A percentile compares a stretch with the other conserved stretches of the same genome.
These are phyloP conservation scores for Volvariella volvacea DNA, from an alignment of 1,284 basidiomycete species.

Conservation along the genomic window DNA sequence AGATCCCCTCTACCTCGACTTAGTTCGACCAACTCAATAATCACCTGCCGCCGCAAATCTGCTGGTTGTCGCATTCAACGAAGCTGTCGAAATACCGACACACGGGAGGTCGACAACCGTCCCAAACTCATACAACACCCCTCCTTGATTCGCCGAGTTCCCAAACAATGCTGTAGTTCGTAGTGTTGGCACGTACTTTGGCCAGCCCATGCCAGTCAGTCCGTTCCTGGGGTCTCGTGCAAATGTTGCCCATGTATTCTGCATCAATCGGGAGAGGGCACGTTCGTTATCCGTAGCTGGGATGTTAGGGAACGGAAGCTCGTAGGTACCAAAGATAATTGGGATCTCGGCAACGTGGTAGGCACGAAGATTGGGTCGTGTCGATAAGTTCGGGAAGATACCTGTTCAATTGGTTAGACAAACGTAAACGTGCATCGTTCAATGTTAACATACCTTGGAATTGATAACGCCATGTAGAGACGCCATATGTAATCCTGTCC, in stretches of 20 bases:
- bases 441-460: slow-evolving; percentile 21
- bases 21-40: too few relatives aligned
- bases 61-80: too few relatives aligned
- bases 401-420: slow-evolving; percentile 11
- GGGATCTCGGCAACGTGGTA: slow-evolving; percentile 27
- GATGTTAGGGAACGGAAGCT: slow-evolving; percentile 9
- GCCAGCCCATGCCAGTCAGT: slow-evolving; percentile 23
- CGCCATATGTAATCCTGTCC: slow-evolving; percentile 16
- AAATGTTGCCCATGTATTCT: slow-evolving; percentile 26
- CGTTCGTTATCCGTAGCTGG: slow-evolving; percentile 18
- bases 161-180: slow-evolving; percentile 21
- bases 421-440: background rate
- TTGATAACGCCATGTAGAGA: slow-evolving; percentile 25
- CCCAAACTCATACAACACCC: slow-evolving; percentile 17
- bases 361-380: slow-evolving; percentile 22
- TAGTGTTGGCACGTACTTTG: slow-evolving; percentile 17
- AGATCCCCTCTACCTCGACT: too few relatives aligned
- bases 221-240: slow-evolving; percentile 22
- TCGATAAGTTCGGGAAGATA: slow-evolving; percentile 24
- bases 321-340: slow-evolving; percentile 24
- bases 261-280: slow-evolving; percentile 21
- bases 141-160: slow-evolving; percentile 20
- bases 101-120: slow-evolving; percentile 18
- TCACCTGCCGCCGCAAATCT: too few relatives aligned
- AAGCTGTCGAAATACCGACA: background rate